Evolutionary conservation across 169 alveolate species (phyloP), one percentile per base, ranked within the genome.

Genomic region (Eimeria sp.): DNA sequence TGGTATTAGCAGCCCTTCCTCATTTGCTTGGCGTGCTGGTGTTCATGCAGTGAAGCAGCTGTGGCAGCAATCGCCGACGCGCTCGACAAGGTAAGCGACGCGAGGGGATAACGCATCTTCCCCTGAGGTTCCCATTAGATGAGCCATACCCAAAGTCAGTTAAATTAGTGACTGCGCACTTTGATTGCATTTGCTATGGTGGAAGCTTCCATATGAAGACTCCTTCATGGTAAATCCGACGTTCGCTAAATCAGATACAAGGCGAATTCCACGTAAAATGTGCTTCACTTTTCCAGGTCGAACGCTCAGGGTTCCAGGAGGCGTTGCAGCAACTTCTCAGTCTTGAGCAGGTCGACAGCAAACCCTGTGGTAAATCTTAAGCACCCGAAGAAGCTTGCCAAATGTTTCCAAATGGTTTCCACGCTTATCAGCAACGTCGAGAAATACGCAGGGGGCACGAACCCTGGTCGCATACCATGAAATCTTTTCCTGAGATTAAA

Each of bases 31-130:
- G 22, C 40, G 78, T 61, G 78, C 63, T 86, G 92, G 49, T 58
- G 92, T 45, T 45, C 40, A 58, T 47, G 49, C 92, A 86, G 92
- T 9, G 92, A 86, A 18, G 80, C 92, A 10, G 92, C 92, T 34
- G 40, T 86, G 67, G 82, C 92, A 2, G 92, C 92, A 20, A 86
- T 86, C 63, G 92, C 51, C 16, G 78, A 54, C 16, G 43, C 80
- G 47, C 80, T 86, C 49, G 92, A 86, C 16, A 86, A 86, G 92
- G 92, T 86, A 40, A 86, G 27, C 34, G 47, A 16, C 51, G 51
- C 4, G 14, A 27, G 51, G 14, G 34, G 22, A 4, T 27, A 30
- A 11, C 25, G 5, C 80, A 11, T 13, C 11, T 30, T 54, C 4
- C 16, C 61, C 61, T 25, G 10, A 14, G n/a, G 51, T 4, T 4